Base-by-base conservation (phyloP, 768 basidiomycete species). In the Lactarius hatsudake region DNA sequence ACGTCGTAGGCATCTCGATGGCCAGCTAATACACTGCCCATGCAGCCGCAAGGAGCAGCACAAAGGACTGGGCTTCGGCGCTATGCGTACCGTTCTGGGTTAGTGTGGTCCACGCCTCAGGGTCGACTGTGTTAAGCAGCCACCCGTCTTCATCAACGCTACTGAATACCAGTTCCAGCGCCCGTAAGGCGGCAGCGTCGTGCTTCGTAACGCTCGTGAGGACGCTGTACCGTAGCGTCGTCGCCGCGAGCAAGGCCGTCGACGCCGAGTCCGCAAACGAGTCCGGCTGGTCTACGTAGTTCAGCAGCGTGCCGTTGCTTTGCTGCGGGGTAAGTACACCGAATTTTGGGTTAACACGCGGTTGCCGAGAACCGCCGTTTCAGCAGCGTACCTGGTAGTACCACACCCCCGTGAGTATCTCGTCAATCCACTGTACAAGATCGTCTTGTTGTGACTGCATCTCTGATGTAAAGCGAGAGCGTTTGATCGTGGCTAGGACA, bases 211-310 rank as follows among this genome's bases (percentile, higher is more conserved):
- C 75, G 40, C 76, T 72, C 5, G 79, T 81, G 64, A 84, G 75
- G 3, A 73, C 69, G 17, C 84, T 82, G 75, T 85, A 79, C 40
- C 86, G 81, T 72, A 84, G 87, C 7, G 85, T 84, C 12, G 81
- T 78, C 2, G 86, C 78, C 3, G 85, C 86, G 54, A 88, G 77
- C 5, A 88, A 77, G 0, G 87, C 86, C 4, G 86, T 87, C 18
- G 81, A 78, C 2, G 86, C 75, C 3, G 83, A 76, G 71, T 89
- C 87, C 6, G 75, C 74, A 75, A 87, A 88, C 1, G 84, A 81
- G n/a, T 68, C 74, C 1, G 78, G 68, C 63, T 83, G 75, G 69
- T 84, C 80, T 36, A 86, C 79, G 70, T 83, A 82, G 72, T 88
- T 88, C 56, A 77, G 74, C 8, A 88, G 77, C 7, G 81, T 78